Evolutionary conservation across 2,329 filamentous ascomycete species (phyloP).

Genomic region (Nakataea oryzae): DNA sequence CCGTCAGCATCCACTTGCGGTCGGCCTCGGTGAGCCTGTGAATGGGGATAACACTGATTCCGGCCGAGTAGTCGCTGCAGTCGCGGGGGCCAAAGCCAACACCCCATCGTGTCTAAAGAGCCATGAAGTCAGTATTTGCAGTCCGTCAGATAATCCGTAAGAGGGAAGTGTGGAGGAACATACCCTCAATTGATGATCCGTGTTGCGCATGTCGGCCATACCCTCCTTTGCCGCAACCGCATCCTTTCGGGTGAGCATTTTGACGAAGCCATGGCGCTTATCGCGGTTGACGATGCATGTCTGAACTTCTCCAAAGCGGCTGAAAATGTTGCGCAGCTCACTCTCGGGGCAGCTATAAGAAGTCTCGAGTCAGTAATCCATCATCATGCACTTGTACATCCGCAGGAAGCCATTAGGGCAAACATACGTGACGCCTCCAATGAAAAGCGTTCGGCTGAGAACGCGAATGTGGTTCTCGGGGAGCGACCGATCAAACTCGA

Average conservation of each 20-base stretch:
- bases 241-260: constrained; percentile 87
- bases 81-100: constrained; percentile 95
- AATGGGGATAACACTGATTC: constrained; percentile 87
- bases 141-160: background rate
- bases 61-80: constrained; percentile 90
- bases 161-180: background rate
- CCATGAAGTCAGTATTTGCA: background rate
- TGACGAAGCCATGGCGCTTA: constrained; percentile 96
- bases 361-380: background rate
- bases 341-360: constrained; percentile 52
- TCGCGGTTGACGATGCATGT: constrained; percentile 98
- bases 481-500: constrained; percentile 68
- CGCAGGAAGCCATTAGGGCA: background rate
- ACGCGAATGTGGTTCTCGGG: constrained; percentile 79
- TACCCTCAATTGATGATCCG: constrained; percentile 60
- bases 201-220: constrained; percentile 70
- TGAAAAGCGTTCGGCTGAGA: constrained; percentile 87
- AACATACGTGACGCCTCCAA: constrained; percentile 70
- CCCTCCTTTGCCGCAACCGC: constrained; percentile 74
- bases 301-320: constrained; percentile 76
- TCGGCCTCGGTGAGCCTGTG: constrained; percentile 89
- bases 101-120: constrained; percentile 67
- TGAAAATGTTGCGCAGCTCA: constrained; percentile 74
- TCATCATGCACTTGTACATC: too few relatives aligned
- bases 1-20: constrained; percentile 92